Evolutionary conservation across 2,329 filamentous ascomycete species (phyloP).

Genomic region (Ascosphaera apis): DNA sequence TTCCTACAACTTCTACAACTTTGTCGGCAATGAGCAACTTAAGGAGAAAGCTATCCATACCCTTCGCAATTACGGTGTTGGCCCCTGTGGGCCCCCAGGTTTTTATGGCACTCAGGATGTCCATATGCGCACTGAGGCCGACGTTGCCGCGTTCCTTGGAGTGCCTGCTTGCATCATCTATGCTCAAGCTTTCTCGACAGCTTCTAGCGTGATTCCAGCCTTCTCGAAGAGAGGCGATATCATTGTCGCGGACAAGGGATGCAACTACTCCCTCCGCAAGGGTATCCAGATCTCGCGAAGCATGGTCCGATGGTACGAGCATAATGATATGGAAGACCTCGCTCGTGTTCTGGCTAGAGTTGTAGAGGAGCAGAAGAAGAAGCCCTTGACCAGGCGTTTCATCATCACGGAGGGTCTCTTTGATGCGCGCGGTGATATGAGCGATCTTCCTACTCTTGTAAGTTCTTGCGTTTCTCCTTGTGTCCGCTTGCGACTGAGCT

Average conservation of each 20-base stretch:
- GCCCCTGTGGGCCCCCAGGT: conserved; percentile 84
- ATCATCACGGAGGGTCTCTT: conserved; percentile 92
- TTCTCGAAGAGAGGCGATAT: conserved; percentile 96
- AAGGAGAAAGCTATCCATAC: conserved; percentile 92
- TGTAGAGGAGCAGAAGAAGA: conserved; percentile 66
- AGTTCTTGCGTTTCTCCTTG: conserved; percentile 10
- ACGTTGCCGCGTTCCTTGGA: conserved; percentile 76
- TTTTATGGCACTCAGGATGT: conserved; percentile 98
- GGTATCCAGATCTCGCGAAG: conserved; percentile 83
- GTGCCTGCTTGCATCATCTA: conserved; percentile 84
- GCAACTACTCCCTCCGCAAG: conserved; percentile 85
- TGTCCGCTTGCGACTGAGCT: conserved; percentile 3
- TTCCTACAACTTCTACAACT: conserved; percentile 95
- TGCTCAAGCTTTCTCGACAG: conserved; percentile 85
- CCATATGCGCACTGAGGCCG: conserved; percentile 87
- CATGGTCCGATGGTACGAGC: conserved; percentile 80
- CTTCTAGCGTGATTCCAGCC: conserved; percentile 86
- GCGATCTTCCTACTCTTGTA: conserved; percentile 67
- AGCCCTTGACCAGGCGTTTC: conserved; percentile 75
- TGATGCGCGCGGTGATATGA: conserved; percentile 68
- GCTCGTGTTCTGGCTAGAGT: conserved; percentile 68
- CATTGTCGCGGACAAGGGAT: conserved; percentile 81
- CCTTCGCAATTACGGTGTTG: conserved; percentile 83
- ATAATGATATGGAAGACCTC: conserved; percentile 87
- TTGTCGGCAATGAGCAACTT: conserved; percentile 73